A percentile compares a stretch with the other conserved stretches of the same genome.
phyloP scores from a whole-genome alignment of 106 monocot species.

The Acanthochlamys bracteata region DNA sequence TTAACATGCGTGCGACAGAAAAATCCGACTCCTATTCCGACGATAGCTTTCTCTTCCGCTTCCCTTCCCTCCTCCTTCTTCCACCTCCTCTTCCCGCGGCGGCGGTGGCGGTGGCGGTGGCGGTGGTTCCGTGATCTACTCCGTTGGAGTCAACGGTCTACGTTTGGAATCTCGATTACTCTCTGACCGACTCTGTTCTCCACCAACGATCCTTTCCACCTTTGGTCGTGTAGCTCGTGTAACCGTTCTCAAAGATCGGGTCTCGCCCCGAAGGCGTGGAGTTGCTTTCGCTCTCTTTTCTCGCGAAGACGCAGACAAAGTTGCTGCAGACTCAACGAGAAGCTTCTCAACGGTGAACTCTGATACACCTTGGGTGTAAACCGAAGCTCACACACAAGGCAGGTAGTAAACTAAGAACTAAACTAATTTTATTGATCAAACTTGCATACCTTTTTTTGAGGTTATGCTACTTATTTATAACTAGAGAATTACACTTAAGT shows the following conservation, averaged over 20 bases:
- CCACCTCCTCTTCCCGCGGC: conserved; percentile 12
- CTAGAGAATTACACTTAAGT: too few relatives aligned
- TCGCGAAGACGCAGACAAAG: conserved; percentile 61
- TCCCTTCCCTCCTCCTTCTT: conserved; percentile 40
- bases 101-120: not conserved
- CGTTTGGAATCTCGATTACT: conserved; percentile 77
- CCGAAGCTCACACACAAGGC: too few relatives aligned
- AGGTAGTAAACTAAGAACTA: too few relatives aligned
- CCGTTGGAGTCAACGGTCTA: conserved; percentile 97
- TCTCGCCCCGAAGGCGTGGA: conserved; percentile 55
- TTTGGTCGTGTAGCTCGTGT: conserved; percentile 95
- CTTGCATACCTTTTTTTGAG: too few relatives aligned
- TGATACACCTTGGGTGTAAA: too few relatives aligned
- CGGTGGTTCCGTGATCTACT: conserved; percentile 65
- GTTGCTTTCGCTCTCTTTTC: conserved; percentile 98
- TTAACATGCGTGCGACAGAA: conserved; percentile 2
- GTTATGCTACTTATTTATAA: too few relatives aligned
- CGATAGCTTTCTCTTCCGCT: conserved; percentile 49
- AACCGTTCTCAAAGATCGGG: conserved; percentile 82
- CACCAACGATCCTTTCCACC: conserved; percentile 96
- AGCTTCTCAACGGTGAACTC: conserved; percentile 87
- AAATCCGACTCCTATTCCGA: conserved; percentile 51
- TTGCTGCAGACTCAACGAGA: conserved; percentile 49
- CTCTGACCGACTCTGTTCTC: conserved; percentile 91
- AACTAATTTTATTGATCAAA: too few relatives aligned